These are phyloP conservation scores for Cercospora brassicicola DNA, from an alignment of 2,329 filamentous ascomycete genomes.

Conservation along the genomic window DNA sequence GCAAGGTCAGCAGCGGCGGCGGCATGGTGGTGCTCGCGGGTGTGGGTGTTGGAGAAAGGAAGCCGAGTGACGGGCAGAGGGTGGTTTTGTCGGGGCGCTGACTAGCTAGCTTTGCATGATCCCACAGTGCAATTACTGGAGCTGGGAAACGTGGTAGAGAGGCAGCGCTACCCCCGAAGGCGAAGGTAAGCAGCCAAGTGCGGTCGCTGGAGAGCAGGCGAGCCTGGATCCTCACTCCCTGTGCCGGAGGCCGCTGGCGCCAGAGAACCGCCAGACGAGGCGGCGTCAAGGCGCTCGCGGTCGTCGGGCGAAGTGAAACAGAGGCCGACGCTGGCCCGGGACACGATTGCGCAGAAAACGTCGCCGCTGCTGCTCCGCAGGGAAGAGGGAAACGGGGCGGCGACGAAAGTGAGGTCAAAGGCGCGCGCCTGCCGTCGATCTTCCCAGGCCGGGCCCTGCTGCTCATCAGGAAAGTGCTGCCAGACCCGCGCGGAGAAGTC, in stretches of 20 bases:
- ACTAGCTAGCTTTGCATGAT: slow-evolving; percentile 17
- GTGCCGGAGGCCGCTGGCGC: not conserved
- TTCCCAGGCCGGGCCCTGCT: not conserved
- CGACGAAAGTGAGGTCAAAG: slow-evolving; percentile 2
- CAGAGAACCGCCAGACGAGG: slow-evolving; percentile 11
- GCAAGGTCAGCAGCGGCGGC: slow-evolving; percentile 20
- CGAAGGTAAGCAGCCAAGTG: slow-evolving; percentile 5
- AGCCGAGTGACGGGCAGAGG: slow-evolving; percentile 2
- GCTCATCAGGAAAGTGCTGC: not conserved
- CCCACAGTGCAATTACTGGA: slow-evolving; percentile 2
- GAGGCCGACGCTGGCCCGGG: slow-evolving; percentile 4
- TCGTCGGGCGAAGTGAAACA: slow-evolving; percentile 7
- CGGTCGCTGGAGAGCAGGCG: slow-evolving; percentile 6
- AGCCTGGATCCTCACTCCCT: slow-evolving; percentile 8
- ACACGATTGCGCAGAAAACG: not conserved
- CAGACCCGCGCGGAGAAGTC: slow-evolving; percentile 4
- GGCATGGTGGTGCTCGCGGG: slow-evolving; percentile 13
- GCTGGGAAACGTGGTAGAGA: slow-evolving; percentile 15
- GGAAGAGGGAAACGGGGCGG: not conserved
- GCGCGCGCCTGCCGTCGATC: not conserved
- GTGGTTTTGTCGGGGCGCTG: slow-evolving; percentile 10
- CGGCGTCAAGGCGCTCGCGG: not conserved
- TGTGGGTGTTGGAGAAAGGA: slow-evolving; percentile 18
- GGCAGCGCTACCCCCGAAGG: slow-evolving; percentile 10
- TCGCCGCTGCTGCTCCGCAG: not conserved